phyloP scores from a whole-genome alignment of 2,329 filamentous ascomycete species.

The Chaetomium strumarium region DNA sequence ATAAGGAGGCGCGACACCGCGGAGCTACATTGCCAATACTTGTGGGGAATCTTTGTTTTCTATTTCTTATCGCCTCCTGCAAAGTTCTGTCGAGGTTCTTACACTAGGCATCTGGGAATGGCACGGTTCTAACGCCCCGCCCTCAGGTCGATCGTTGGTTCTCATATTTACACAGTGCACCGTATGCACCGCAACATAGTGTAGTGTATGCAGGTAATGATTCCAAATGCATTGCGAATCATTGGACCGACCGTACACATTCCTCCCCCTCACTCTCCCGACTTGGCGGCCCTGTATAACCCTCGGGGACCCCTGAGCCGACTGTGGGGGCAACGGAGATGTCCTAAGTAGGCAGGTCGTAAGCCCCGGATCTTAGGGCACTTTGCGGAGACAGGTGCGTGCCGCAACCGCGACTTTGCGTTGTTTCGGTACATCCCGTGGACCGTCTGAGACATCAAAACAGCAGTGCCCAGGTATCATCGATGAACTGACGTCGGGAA shows the following conservation, averaged over 20 bases:
- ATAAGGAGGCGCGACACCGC: not conserved
- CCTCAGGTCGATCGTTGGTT: too few relatives aligned
- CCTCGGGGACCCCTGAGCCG: not conserved
- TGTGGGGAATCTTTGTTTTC: too few relatives aligned
- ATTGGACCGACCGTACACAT: not conserved
- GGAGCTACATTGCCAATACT: not conserved
- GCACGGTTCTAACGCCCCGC: too few relatives aligned
- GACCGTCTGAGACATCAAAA: not conserved
- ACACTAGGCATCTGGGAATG: too few relatives aligned
- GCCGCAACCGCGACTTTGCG: not conserved
- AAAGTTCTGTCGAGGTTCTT: too few relatives aligned
- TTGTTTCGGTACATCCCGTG: too few relatives aligned
- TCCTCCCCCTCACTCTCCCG: not conserved
- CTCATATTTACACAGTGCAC: too few relatives aligned
- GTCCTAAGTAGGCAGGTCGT: conserved; percentile 12
- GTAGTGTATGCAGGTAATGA: too few relatives aligned
- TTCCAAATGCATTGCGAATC: too few relatives aligned
- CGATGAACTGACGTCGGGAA: not conserved
- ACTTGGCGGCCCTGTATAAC: not conserved
- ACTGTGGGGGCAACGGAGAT: not conserved
- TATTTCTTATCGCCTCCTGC: too few relatives aligned
- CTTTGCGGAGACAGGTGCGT: not conserved
- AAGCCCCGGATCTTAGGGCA: not conserved
- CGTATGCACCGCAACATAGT: too few relatives aligned
- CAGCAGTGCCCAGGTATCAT: not conserved